Base-by-base conservation (phyloP, 2,329 filamentous ascomycete genomes). In the Paramyrothecium sp. region DNA sequence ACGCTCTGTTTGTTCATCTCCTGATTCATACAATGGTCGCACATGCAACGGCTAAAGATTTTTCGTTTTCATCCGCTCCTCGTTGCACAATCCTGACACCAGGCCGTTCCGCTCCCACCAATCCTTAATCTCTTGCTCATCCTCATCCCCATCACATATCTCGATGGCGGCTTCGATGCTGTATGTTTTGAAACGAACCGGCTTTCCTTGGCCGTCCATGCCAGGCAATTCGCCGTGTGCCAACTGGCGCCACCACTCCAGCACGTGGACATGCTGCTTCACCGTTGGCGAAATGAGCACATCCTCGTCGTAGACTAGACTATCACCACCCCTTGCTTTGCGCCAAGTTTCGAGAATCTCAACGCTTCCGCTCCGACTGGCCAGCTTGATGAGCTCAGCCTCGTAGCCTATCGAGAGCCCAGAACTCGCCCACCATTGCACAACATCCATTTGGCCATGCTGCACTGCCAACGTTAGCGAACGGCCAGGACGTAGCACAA, bases 151-250 rank as follows among this genome's bases (percentile, higher is more conserved):
- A 70, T 97, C 93, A 16, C 38, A 44, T 17, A 44, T 19, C 71
- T 97, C 93, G 44, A 97, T 81, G 1, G 93, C 93, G 74, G 97
- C 94, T 71, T 97, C 93, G 60, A 98, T 95, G 72, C 96, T 92
- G 72, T 92, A 97, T 1, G 92, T 96, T 72, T 94, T 93, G 74
- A 97, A 97, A 72, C 96, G 92, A 23, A 97, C 92, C 54, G 85
- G 83, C 64, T 93, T 81, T 60, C 77, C 77, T 33, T 79, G 75
- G 17, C 81, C 82, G 46, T 79, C 74, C 82, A 80, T 84, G 46
- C 78, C 81, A 1, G 77, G 77, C 33, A 84, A 74, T 65, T 81
- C 78, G 52, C 83, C 80, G 54, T 82, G 76, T 8, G 84, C 83
- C 65, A 88, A 89, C 54, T 81, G 81, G 67, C 90, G 89, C 93